Base-by-base conservation (phyloP, 768 basidiomycete species). In the Amanita fuliginea region DNA sequence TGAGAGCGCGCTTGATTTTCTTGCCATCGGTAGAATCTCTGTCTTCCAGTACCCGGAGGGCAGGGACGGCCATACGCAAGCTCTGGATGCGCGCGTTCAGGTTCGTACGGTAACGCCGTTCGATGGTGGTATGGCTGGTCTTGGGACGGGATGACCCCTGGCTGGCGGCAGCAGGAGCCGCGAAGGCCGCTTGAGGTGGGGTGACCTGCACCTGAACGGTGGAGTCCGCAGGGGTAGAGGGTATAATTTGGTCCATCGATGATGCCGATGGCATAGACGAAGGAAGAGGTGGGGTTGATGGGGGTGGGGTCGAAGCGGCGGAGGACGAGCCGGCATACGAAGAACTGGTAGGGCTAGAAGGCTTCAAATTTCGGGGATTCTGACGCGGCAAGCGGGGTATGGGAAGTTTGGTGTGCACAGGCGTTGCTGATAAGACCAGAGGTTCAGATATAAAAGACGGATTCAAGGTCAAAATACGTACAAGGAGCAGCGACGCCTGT, bases 41-140 rank as follows among this genome's bases (percentile, higher is more conserved):
- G 54, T 77, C 74, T 53, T 90, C 87, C 4, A 90, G 69, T 14
- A 87, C 80, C 3, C 88, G 83, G 34, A 92, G 73, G 0, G 89
- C 89, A 4, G 89, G 89, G 1, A 92, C 87, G 10, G 89, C 81
- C 59, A 80, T 77, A 52, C 85, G 81, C 42, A 92, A 70, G 47
- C 79, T 80, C 52, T 86, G 83, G 28, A 92, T 91, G 43, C 89
- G 83, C 0, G 87, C 84, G 56, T 92, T 92, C 40, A 92, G 72
- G 60, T 92, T 92, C 1, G 89, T 91, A 49, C 89, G 82, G 63
- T 92, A 92, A 36, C 89, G 76, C 8, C 89, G 76, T 64, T 92
- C 89, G 52, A 92, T 91, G 18, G 88, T 90, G 3, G 89, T 92
- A 60, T 92, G 89, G 56, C 83, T 85, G 0, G 89, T 91, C 67